phyloP scores from a whole-genome alignment of 164 flowering plant species.

The Macadamia integrifolia region DNA sequence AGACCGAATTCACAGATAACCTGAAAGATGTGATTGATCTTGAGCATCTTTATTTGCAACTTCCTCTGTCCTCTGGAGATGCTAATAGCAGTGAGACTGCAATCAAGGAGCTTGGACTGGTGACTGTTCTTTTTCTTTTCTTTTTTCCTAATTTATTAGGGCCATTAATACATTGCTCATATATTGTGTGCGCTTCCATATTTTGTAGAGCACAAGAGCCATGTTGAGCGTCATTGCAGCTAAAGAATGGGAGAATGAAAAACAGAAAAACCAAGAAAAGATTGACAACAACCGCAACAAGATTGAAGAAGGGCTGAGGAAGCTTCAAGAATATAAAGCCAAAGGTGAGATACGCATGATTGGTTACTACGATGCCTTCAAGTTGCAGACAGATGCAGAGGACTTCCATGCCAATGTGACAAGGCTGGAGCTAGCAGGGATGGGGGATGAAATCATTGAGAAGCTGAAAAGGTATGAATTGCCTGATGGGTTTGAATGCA shows the following conservation, averaged over 20 bases:
- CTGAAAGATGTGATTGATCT: slow-evolving; percentile 31
- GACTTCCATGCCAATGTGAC: slow-evolving; percentile 63
- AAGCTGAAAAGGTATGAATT: slow-evolving; percentile 55
- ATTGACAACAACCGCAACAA: slow-evolving; percentile 28
- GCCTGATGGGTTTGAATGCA: slow-evolving; percentile 62
- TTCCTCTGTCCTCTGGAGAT: too few species aligned
- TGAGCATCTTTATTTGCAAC: slow-evolving; percentile 19
- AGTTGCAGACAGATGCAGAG: slow-evolving; percentile 27
- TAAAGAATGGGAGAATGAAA: slow-evolving; percentile 47
- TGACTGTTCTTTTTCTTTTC: too few species aligned
- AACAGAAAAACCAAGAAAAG: slow-evolving; percentile 33
- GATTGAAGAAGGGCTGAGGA: slow-evolving; percentile 27
- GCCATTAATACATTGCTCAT: too few species aligned
- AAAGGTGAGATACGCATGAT: slow-evolving; percentile 27
- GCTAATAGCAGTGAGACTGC: too few species aligned
- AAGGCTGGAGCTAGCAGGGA: slow-evolving; percentile 62
- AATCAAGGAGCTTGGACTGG: too few species aligned
- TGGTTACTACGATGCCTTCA: slow-evolving; percentile 76
- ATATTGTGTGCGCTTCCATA: background rate
- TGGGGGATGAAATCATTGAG: slow-evolving; percentile 74
- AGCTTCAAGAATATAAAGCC: slow-evolving; percentile 34
- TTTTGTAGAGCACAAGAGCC: slow-evolving; percentile 56
- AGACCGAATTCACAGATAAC: slow-evolving; percentile 25
- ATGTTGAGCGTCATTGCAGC: slow-evolving; percentile 71
- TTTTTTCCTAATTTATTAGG: too few species aligned